These are phyloP conservation scores for Phaeomoniella chlamydospora DNA, from an alignment of 2,329 filamentous ascomycete species.

Conservation along the genomic window DNA sequence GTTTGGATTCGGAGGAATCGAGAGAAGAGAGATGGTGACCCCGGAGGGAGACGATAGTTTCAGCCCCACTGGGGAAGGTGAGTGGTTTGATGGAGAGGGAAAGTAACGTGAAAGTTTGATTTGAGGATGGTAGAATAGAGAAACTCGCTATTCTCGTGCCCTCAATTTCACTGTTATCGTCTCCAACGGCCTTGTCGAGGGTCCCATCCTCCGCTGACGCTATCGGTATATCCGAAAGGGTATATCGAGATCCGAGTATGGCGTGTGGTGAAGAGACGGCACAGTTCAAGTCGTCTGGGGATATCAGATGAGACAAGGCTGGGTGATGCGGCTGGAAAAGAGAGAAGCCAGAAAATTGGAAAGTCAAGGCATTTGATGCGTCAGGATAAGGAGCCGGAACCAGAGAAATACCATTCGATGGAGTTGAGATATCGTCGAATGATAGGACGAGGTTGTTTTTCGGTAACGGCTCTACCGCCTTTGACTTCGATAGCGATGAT, in stretches of 20 bases:
- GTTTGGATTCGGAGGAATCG: not conserved
- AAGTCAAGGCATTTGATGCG: not conserved
- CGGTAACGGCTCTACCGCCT: too few relatives aligned
- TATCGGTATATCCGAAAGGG: slow-evolving; percentile 1
- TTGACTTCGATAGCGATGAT: too few relatives aligned
- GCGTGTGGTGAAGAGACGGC: slow-evolving; percentile 14
- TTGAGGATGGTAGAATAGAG: too few relatives aligned
- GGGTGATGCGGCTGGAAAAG: slow-evolving; percentile 9
- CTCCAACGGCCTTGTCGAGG: too few relatives aligned
- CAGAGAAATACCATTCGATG: not conserved
- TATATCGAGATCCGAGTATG: slow-evolving; percentile 11
- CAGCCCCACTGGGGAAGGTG: slow-evolving; percentile 6
- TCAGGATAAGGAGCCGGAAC: not conserved
- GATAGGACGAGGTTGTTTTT: too few relatives aligned
- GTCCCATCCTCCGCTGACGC: too few relatives aligned
- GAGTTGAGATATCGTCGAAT: not conserved
- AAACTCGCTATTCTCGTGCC: too few relatives aligned
- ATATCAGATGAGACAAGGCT: slow-evolving; percentile 8
- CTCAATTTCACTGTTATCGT: too few relatives aligned
- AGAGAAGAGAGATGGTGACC: not conserved
- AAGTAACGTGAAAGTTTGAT: slow-evolving; percentile 8
- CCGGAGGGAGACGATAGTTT: not conserved
- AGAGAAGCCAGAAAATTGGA: slow-evolving; percentile 6
- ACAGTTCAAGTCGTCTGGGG: slow-evolving; percentile 11
- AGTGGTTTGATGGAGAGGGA: slow-evolving; percentile 12